phyloP scores from a whole-genome alignment of 2,329 filamentous ascomycete genomes.

The Metarhizium anisopliae region DNA sequence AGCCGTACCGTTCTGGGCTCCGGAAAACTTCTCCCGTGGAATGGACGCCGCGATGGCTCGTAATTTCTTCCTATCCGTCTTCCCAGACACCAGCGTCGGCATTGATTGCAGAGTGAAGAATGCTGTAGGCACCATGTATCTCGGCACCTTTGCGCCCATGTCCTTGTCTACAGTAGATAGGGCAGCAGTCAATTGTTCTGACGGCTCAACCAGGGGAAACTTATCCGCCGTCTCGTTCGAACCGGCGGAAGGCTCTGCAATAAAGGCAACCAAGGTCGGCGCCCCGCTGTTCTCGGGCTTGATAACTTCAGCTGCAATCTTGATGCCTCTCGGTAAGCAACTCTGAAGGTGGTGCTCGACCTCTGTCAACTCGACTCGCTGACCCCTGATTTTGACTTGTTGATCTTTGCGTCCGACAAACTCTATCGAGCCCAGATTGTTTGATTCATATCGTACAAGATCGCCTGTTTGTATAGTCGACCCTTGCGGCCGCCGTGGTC shows the following conservation, averaged over 20 bases:
- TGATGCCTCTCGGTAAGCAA: not conserved
- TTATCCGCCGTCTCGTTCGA: not conserved
- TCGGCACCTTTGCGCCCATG: not conserved
- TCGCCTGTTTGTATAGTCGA: conserved; percentile 17
- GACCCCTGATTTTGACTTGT: conserved; percentile 45
- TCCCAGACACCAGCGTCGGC: not conserved
- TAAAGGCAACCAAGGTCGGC: not conserved
- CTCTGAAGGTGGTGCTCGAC: conserved; percentile 8
- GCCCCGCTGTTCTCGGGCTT: not conserved
- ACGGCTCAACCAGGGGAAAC: not conserved
- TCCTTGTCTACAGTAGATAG: not conserved
- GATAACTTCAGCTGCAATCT: not conserved
- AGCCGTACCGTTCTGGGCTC: not conserved
- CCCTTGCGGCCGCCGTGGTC: conserved; percentile 14
- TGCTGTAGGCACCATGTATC: not conserved
- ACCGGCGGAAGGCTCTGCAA: not conserved
- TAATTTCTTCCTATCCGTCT: not conserved
- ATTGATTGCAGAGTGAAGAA: not conserved
- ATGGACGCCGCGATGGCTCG: not conserved
- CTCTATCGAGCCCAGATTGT: conserved; percentile 9
- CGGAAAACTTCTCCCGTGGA: not conserved
- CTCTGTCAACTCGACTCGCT: conserved; percentile 35
- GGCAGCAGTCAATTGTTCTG: not conserved
- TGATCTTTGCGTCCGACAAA: conserved; percentile 17
- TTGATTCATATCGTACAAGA: conserved; percentile 21